These are phyloP conservation scores for Sutorius eximius DNA, from an alignment of 1,284 basidiomycete genomes.

Conservation along the genomic window DNA sequence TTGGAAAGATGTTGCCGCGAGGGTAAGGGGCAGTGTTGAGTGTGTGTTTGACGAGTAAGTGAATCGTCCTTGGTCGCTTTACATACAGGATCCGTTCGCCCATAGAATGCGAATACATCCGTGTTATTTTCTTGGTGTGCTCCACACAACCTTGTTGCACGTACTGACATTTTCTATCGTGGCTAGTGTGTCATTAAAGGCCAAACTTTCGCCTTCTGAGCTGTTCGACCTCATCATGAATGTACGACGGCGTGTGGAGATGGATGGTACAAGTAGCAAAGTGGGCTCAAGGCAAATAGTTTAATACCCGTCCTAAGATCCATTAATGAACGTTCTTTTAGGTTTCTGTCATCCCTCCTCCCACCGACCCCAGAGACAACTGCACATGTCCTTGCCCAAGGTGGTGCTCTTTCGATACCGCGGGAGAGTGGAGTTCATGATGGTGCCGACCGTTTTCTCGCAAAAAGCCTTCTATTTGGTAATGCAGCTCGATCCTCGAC, in stretches of 20 bases:
- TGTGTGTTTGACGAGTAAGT: conserved; percentile 77
- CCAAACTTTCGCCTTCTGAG: conserved; percentile 66
- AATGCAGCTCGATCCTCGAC: conserved; percentile 2
- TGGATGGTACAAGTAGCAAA: conserved; percentile 60
- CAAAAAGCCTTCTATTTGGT: conserved; percentile 3
- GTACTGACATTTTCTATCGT: conserved; percentile 9
- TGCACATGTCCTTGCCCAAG: conserved; percentile 66
- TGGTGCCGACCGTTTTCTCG: not conserved
- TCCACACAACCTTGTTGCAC: not conserved
- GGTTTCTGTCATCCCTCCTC: conserved; percentile 73
- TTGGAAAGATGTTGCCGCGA: conserved; percentile 78
- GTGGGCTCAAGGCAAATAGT: conserved; percentile 35
- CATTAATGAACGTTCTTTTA: conserved; percentile 27
- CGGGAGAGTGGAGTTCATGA: conserved; percentile 5
- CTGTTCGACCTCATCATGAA: conserved; percentile 66
- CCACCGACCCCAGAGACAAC: conserved; percentile 69
- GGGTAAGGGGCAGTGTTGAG: conserved; percentile 73
- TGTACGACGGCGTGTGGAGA: conserved; percentile 73
- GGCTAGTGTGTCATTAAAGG: conserved; percentile 74
- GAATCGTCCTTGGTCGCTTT: not conserved
- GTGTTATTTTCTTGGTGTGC: not conserved
- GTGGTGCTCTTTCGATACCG: conserved; percentile 47
- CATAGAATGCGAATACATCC: not conserved
- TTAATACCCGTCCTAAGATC: not conserved
- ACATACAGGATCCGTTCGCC: not conserved